Conservation (phyloP, 139 green algal genomes). For the Chlorella sp. region DNA sequence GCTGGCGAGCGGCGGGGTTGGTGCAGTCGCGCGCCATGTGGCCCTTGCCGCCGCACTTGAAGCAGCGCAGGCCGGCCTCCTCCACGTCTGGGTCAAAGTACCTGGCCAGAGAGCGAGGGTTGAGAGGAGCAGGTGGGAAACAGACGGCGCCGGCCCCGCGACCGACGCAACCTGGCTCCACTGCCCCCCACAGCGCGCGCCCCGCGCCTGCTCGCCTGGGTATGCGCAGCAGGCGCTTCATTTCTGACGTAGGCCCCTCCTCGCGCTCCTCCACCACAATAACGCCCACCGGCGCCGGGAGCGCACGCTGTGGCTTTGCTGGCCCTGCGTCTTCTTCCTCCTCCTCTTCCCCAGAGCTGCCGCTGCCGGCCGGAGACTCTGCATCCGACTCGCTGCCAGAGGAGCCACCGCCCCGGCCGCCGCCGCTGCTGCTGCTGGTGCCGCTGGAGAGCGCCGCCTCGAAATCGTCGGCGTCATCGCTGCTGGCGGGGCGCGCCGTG, state of each 20-base stretch:
- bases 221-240: slow-evolving; percentile 27
- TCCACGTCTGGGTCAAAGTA: slow-evolving; percentile 67
- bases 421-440: background rate
- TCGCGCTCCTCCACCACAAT: slow-evolving; percentile 11
- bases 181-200: background rate
- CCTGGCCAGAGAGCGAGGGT: slow-evolving; percentile 17
- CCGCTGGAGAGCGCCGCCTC: background rate
- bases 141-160: background rate
- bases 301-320: too few species aligned
- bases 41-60: slow-evolving; percentile 53
- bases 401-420: background rate
- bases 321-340: background rate
- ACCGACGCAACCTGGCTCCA: background rate
- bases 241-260: slow-evolving; percentile 10
- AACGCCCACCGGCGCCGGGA: slow-evolving; percentile 10
- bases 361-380: background rate
- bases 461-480: background rate
- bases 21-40: slow-evolving; percentile 57
- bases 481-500: too few species aligned
- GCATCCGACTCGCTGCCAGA: background rate
- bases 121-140: background rate
- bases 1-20: slow-evolving; percentile 25
- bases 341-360: too few species aligned
- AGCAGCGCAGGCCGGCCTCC: slow-evolving; percentile 45
- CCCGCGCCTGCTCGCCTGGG: slow-evolving; percentile 7